Percentiles rank a stretch among this genome's conserved stretches.
phyloP scores from a whole-genome alignment of 441 rosid species.

The Pelargonium cotyledonis region DNA sequence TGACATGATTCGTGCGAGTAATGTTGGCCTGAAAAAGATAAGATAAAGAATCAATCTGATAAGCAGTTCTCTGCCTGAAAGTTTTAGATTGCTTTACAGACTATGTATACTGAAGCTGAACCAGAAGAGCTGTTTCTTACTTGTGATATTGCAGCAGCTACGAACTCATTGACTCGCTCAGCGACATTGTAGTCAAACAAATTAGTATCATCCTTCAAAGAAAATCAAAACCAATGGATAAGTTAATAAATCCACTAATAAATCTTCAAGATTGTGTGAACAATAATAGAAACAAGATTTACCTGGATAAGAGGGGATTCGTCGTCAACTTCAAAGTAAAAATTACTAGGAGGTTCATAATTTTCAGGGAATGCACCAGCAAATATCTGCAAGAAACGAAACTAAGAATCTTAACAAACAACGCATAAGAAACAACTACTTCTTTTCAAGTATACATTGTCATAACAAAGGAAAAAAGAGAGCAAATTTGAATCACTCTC shows the following conservation, averaged over 20 bases:
- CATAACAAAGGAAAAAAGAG: background rate
- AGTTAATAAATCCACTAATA: slow-evolving; percentile 6
- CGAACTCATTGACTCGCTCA: slow-evolving; percentile 85
- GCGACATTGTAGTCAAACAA: slow-evolving; percentile 96
- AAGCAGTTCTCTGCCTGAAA: slow-evolving; percentile 7
- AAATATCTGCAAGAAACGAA: slow-evolving; percentile 52
- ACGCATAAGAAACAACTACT: background rate
- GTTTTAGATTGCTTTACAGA: background rate
- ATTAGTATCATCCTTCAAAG: slow-evolving; percentile 62
- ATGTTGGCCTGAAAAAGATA: slow-evolving; percentile 71
- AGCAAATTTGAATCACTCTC: slow-evolving; percentile 8
- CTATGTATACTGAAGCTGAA: too few relatives aligned
- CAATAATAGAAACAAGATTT: slow-evolving; percentile 17
- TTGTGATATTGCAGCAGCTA: slow-evolving; percentile 88
- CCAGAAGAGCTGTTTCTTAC: slow-evolving; percentile 28
- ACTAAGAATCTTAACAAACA: background rate
- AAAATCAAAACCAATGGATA: slow-evolving; percentile 19
- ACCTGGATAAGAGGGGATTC: slow-evolving; percentile 80
- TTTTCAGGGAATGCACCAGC: slow-evolving; percentile 93
- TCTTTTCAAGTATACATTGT: background rate
- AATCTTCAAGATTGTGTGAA: background rate
- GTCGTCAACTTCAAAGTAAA: slow-evolving; percentile 94
- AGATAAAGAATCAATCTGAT: background rate
- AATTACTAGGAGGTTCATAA: slow-evolving; percentile 97
- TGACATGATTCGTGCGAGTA: slow-evolving; percentile 82